Evolutionary conservation across 1,139 yeast species (phyloP), one percentile per base, ranked within the genome.

Genomic region (Saccharomyces hybrid): DNA sequence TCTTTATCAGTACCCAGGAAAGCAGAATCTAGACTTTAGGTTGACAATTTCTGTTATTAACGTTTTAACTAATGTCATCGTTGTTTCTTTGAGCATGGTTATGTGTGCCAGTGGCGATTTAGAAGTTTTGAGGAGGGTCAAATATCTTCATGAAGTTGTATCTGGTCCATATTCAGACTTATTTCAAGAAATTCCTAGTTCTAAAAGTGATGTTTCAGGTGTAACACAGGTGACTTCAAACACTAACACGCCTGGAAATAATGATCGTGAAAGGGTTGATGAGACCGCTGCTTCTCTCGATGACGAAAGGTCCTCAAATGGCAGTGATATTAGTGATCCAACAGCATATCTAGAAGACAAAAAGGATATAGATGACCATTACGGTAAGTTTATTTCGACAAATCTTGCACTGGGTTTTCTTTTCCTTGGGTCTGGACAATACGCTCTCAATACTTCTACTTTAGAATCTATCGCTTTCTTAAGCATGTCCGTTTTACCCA

Each of bases 61-160:
- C 20, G 80, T 79, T 50, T 75, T 85, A 42, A 81, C 84, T 55
- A 83, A 83, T 60, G 73, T 85, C 0, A 63, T 89, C 27, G 79
- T 85, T 1, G 69, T 90, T 11, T 79, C 93, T 16, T 71, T 81
- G 13, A 80, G 96, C 0, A 75, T 88, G 34, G 79, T 90, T 0
- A 88, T 89, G 89, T 91, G 96, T 1, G 96, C 96, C 0, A 82
- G 91, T 25, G 99, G 99, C 1, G 97, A 93, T 67, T 71, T 91
- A 53, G 86, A 83, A 53, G 80, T 85, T 0, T 80, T 93, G 61
- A 77, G 93, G 63, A 75, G 96, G 55, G 72, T 89, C 47, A 77
- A 96, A 57, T 78, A 79, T 25, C 70, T 89, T 41, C 89, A 88
- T 66, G 85, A 78, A 78, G 61, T 64, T 13, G 58, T 66, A 5